Percentiles rank a stretch among this genome's conserved stretches.
phyloP scores from a whole-genome alignment of 1,284 basidiomycete genomes.

The Exobasidium rhododendri region DNA sequence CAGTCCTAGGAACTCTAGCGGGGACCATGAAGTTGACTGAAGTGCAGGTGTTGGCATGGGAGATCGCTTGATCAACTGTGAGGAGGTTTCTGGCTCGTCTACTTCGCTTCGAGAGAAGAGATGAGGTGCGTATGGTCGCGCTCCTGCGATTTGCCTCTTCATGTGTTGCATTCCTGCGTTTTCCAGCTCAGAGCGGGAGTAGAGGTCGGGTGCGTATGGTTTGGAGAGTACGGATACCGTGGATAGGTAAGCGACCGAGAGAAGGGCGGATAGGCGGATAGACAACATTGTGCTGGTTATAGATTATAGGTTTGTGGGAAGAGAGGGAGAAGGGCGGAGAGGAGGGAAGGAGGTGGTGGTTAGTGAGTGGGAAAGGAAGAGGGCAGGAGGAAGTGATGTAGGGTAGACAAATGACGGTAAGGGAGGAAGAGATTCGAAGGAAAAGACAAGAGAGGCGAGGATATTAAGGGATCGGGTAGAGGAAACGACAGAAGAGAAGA shows the following conservation, averaged over 20 bases:
- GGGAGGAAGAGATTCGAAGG: neutral
- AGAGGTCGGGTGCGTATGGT: constrained; percentile 6
- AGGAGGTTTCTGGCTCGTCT: neutral
- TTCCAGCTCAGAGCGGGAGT: neutral
- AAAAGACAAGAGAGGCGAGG: no score
- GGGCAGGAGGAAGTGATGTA: neutral
- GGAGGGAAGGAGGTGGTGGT: neutral
- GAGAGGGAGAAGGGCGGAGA: neutral
- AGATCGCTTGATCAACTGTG: no score
- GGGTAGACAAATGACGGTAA: neutral
- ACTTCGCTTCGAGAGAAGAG: neutral
- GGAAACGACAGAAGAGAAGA: no score
- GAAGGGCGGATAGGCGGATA: neutral
- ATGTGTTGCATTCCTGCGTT: neutral
- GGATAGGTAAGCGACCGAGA: neutral
- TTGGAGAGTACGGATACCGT: neutral
- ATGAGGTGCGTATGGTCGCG: neutral
- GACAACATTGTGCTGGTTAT: neutral
- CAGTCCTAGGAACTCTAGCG: neutral
- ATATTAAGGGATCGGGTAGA: no score
- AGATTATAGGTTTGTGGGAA: neutral
- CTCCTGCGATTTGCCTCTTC: neutral
- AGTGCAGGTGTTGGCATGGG: neutral
- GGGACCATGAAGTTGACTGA: neutral
- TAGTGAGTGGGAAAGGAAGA: neutral